phyloP scores from a whole-genome alignment of 2,329 filamentous ascomycete genomes.

The Claviceps spartinae region DNA sequence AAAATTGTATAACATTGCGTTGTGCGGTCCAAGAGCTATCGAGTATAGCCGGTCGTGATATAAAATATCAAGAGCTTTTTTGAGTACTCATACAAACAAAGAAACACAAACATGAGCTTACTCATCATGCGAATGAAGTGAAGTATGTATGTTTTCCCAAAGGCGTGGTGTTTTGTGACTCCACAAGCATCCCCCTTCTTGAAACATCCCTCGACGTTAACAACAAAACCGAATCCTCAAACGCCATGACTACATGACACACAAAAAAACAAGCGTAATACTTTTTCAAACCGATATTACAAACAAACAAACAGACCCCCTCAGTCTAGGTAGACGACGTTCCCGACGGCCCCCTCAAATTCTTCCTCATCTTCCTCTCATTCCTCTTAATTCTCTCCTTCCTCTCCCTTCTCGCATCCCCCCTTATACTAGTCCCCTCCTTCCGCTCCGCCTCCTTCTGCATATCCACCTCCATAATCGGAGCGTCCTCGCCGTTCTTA shows the following conservation, averaged over 20 bases:
- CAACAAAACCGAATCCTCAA: too few relatives aligned
- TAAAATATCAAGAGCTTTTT: background rate
- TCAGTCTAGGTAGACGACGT: slow-evolving; percentile 2
- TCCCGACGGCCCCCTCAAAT: slow-evolving; percentile 35
- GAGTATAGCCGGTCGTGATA: background rate
- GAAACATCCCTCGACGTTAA: too few relatives aligned
- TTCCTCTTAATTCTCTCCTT: slow-evolving; percentile 59
- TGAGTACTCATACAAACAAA: background rate
- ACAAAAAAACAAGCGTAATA: background rate
- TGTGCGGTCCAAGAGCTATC: background rate
- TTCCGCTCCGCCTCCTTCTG: slow-evolving; percentile 51
- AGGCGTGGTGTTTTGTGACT: too few relatives aligned
- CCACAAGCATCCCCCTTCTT: too few relatives aligned
- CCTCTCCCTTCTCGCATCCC: slow-evolving; percentile 49
- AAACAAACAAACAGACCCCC: background rate
- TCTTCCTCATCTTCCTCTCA: slow-evolving; percentile 55
- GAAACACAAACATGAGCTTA: too few relatives aligned
- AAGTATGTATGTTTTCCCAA: too few relatives aligned
- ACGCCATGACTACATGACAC: background rate
- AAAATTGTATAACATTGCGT: background rate
- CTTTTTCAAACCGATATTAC: background rate
- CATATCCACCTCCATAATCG: slow-evolving; percentile 85
- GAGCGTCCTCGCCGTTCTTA: slow-evolving; percentile 70
- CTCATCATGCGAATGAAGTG: too few relatives aligned
- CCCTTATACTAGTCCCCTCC: slow-evolving; percentile 46